phyloP scores from a whole-genome alignment of 805 yeast genomes.

The Saturnispora bothae region DNA sequence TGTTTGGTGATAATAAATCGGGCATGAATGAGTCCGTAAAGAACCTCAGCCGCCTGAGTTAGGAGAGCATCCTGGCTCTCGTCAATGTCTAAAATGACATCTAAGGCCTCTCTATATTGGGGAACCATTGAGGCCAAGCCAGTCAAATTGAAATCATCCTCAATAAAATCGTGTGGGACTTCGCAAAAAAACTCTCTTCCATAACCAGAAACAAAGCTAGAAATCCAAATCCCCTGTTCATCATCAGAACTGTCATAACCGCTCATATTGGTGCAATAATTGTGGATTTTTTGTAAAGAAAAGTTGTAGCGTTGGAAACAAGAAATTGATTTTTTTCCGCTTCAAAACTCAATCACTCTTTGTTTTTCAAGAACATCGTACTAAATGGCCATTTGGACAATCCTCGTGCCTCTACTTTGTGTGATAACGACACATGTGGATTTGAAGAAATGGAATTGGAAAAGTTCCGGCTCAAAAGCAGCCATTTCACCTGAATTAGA shows the following conservation, averaged over 20 bases:
- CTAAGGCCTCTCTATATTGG: slow-evolving; percentile 83
- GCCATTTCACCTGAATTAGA: not conserved
- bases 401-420: slow-evolving; percentile 1
- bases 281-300: too few species aligned
- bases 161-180: slow-evolving; percentile 85
- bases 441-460: not conserved
- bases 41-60: slow-evolving; percentile 82
- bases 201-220: slow-evolving; percentile 64
- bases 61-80: slow-evolving; percentile 59
- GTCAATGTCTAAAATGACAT: slow-evolving; percentile 81
- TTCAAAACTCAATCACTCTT: too few species aligned
- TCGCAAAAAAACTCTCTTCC: slow-evolving; percentile 90
- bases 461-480: too few species aligned
- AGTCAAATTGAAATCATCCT: slow-evolving; percentile 92
- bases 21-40: slow-evolving; percentile 92
- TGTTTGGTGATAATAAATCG: slow-evolving; percentile 80
- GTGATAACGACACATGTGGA: not conserved
- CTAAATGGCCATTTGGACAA: too few species aligned
- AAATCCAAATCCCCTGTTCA: slow-evolving; percentile 70
- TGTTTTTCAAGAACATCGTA: too few species aligned
- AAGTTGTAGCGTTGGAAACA: too few species aligned
- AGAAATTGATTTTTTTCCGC: too few species aligned
- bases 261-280: not conserved
- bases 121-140: slow-evolving; percentile 82
- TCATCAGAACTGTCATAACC: slow-evolving; percentile 23